Conservation (phyloP, 2,329 filamentous ascomycete genomes). For the Alternaria novae-zelandiae region DNA sequence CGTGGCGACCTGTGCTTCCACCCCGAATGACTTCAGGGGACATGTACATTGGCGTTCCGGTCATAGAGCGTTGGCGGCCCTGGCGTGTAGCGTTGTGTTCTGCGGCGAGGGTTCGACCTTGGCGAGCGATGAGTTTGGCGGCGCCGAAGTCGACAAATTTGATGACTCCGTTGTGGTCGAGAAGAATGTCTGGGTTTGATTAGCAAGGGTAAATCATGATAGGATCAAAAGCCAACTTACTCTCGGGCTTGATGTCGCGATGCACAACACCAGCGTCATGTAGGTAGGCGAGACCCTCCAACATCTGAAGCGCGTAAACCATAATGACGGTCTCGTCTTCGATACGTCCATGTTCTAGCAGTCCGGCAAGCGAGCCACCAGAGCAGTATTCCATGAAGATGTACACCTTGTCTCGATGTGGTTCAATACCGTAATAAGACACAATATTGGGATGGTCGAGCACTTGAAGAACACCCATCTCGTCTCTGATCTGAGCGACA, state of each 20-base stretch:
- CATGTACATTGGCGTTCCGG: slow-evolving; percentile 99
- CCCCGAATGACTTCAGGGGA: slow-evolving; percentile 98
- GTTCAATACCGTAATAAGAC: slow-evolving; percentile 96
- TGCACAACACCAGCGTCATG: slow-evolving; percentile 92
- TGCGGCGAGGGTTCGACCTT: slow-evolving; percentile 83
- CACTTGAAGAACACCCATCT: slow-evolving; percentile 95
- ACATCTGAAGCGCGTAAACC: slow-evolving; percentile 91
- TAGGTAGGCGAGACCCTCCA: slow-evolving; percentile 92
- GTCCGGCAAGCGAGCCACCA: slow-evolving; percentile 84
- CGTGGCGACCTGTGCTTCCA: slow-evolving; percentile 72
- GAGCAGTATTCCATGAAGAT: slow-evolving; percentile 99
- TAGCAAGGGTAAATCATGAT: not conserved
- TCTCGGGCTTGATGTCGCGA: slow-evolving; percentile 97
- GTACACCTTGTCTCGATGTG: slow-evolving; percentile 98
- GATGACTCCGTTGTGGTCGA: slow-evolving; percentile 97
- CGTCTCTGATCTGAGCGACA: slow-evolving; percentile 90
- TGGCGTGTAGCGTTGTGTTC: slow-evolving; percentile 61
- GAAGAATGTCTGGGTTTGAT: slow-evolving; percentile 71
- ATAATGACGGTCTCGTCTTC: slow-evolving; percentile 98
- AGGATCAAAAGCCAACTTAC: slow-evolving; percentile 59
- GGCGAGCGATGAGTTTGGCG: slow-evolving; percentile 93
- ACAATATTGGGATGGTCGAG: slow-evolving; percentile 98
- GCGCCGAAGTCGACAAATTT: slow-evolving; percentile 99
- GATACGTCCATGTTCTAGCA: slow-evolving; percentile 94
- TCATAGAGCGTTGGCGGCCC: slow-evolving; percentile 81